Base-by-base conservation (phyloP, 2,329 filamentous ascomycete species). In the Ilyonectria destructans region DNA sequence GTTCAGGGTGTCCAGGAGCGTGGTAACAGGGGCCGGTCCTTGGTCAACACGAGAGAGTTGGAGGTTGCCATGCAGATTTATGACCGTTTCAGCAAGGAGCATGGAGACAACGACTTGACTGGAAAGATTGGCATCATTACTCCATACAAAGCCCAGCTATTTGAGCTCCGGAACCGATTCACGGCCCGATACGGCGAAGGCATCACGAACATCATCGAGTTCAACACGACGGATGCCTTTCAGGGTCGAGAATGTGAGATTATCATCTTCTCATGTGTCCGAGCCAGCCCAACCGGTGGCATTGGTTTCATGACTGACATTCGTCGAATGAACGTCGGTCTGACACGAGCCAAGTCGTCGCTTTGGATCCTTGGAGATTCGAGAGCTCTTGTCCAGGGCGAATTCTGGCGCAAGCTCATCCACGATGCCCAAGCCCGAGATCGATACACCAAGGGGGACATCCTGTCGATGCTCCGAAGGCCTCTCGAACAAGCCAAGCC, bases 231-330 rank as follows among this genome's bases (percentile, higher is more conserved):
- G 0, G 96, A 99, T 82, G 97, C 96, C 19, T 99, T 98, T 80
- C 95, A 99, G 80, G 96, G 96, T 70, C 91, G 97, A 73, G 96
- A 99, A 82, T 96, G 95, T 77, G 96, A 99, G 78, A 92, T 99
- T 70, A 98, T 99, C 80, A 98, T 99, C 71, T 99, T 99, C 84
- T 98, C 96, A 46, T 99, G 97, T 81, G 96, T 99, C 69, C 92
- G 96, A 83, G 96, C 96, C 23, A 96, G 93, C 33, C 90, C 93
- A n/a, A 93, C 92, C 8, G 93, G 93, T n/a, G 95, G 96, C 76
- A 97, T 99, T 77, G 96, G 96, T 87, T 99, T 99, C 89, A 92
- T 99, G 88, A 93, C 94, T 62, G 96, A 99, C 80, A 97, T 99
- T 78, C 91, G 96, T 67, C 96, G 96, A 87, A 98, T 99, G 97